Conservation (phyloP, 306 rosid genomes). For the Oemleria cerasiformis region DNA sequence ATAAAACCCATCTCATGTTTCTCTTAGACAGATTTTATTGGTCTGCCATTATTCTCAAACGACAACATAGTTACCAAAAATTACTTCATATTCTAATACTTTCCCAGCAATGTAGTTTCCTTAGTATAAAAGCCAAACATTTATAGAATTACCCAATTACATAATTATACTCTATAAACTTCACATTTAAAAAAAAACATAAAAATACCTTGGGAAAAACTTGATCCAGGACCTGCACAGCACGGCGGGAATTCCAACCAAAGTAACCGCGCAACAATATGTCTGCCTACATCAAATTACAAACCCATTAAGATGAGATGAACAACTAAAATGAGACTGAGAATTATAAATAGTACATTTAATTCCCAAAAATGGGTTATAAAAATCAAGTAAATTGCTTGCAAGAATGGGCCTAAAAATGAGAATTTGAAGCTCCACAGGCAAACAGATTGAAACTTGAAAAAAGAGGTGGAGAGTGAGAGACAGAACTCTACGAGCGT, state of each 20-base stretch:
- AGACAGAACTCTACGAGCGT: slow-evolving; percentile 66
- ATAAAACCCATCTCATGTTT: not conserved
- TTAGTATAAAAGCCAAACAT: too few relatives aligned
- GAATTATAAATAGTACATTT: too few relatives aligned
- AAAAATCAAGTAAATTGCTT: not conserved
- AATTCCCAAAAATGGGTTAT: too few relatives aligned
- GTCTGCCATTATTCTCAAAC: not conserved
- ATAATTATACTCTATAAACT: not conserved
- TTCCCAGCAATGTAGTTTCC: not conserved
- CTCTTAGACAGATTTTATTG: not conserved
- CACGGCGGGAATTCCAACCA: slow-evolving; percentile 93
- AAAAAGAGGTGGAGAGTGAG: not conserved
- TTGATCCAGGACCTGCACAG: slow-evolving; percentile 62
- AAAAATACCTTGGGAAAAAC: slow-evolving; percentile 80
- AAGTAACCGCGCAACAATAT: slow-evolving; percentile 73
- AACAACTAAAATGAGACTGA: not conserved
- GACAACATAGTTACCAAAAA: not conserved
- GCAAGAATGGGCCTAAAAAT: not conserved
- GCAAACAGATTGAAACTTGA: not conserved
- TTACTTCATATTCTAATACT: not conserved
- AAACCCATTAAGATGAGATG: slow-evolving; percentile 4
- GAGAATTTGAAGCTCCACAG: not conserved
- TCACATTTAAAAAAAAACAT: not conserved
- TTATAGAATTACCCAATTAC: too few relatives aligned
- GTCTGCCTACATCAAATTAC: slow-evolving; percentile 65